These are phyloP conservation scores for Coemansia sp. DNA, from an alignment of 192 early-diverging fungal genomes.

Conservation along the genomic window DNA sequence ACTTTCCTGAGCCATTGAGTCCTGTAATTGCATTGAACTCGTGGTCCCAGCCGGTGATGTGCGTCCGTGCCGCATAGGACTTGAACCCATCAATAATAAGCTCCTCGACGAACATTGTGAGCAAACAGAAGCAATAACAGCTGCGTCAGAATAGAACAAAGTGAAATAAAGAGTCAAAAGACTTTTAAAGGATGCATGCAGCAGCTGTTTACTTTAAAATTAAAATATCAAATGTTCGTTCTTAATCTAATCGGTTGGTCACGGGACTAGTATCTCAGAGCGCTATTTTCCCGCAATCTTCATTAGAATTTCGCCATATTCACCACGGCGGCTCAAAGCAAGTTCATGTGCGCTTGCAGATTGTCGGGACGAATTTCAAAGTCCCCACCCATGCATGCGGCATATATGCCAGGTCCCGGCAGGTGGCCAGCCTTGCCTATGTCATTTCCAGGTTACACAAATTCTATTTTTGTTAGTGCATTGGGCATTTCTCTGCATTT, in stretches of 20 bases:
- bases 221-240: background rate
- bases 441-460: too few species aligned
- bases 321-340: too few species aligned
- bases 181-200: background rate
- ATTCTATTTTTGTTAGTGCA: too few species aligned
- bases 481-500: too few species aligned
- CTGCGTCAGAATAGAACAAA: background rate
- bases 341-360: too few species aligned
- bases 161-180: background rate
- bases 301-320: conserved; percentile 7
- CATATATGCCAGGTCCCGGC: too few species aligned
- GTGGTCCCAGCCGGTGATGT: conserved; percentile 97
- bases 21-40: conserved; percentile 99
- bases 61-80: conserved; percentile 92
- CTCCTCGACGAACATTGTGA: conserved; percentile 86
- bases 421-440: too few species aligned
- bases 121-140: background rate
- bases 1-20: conserved; percentile 96
- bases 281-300: background rate
- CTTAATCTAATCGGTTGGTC: background rate
- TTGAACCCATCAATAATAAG: conserved; percentile 99
- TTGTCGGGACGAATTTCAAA: too few species aligned
- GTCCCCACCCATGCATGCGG: too few species aligned
- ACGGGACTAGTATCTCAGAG: background rate
- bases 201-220: background rate